Base-by-base conservation (phyloP, 169 alveolate genomes). In the Plasmodium falciparum region DNA sequence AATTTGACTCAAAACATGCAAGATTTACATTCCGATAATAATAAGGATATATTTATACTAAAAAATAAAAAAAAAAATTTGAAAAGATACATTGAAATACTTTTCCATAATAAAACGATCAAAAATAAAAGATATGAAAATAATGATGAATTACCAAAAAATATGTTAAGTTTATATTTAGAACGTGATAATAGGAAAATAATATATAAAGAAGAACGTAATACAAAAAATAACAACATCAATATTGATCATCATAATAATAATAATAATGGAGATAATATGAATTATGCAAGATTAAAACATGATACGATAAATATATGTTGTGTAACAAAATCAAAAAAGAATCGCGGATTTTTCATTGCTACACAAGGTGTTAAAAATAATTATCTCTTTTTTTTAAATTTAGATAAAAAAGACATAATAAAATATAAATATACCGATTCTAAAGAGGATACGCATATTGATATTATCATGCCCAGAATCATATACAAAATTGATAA, bases 361-460 rank as follows among this genome's bases (percentile, higher is more conserved):
- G 39, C 78, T 11, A 78, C 80, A 22, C 70, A 29, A 8, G 89
- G 89, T 8, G 54, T 49, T 24, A 78, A 59, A 78, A 78, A 78
- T 65, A 65, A 78, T 66, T 59, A 76, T 45, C 13, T 78, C 3
- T 78, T 65, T 20, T 78, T 65, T 52, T 66, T 78, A 67, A 52
- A 66, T 26, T 33, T 78, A 3, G 43, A 78, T 50, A 56, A 56
- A 17, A 78, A 58, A 15, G 52, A 45, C 22, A 1, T 20, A 7
- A 1, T 20, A 7, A 26, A 39, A 22, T 7, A 17, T 45, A 33
- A 65, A 45, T 15, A 63, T 29, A 15, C 12, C 52, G 15, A 3
- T 43, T 22, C 2, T 39, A 39, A 39, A 9, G 45, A 33, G 1
- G 47, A 39, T 39, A 12, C 52, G 4, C 49, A 43, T 22, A 45